These are phyloP conservation scores for Zygosaccharomyces lentus DNA, from an alignment of 805 yeast species.

Conservation along the genomic window DNA sequence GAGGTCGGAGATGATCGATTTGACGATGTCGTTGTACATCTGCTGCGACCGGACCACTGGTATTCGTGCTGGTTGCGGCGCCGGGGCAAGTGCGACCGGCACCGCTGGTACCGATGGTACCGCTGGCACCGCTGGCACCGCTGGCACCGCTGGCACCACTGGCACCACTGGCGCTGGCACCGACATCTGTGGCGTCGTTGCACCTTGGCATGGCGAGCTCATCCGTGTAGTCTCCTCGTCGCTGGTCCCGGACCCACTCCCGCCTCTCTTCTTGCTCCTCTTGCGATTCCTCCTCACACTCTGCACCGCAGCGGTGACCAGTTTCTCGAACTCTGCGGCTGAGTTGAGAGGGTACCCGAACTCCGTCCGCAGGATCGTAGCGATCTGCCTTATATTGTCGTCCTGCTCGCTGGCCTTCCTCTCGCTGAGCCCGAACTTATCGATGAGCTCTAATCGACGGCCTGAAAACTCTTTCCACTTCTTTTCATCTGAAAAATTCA, in stretches of 20 bases:
- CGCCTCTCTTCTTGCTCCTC: constrained; percentile 45
- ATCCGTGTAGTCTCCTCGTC: constrained; percentile 12
- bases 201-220: constrained; percentile 9
- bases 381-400: constrained; percentile 70
- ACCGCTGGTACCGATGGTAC: constrained; percentile 9
- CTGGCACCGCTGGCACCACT: too few relatives aligned
- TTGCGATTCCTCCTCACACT: constrained; percentile 85
- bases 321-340: constrained; percentile 73
- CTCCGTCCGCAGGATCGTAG: constrained; percentile 70
- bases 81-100: constrained; percentile 2
- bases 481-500: constrained; percentile 75
- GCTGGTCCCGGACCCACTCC: constrained; percentile 5
- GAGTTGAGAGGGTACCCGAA: constrained; percentile 61
- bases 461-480: constrained; percentile 91
- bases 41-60: constrained; percentile 18
- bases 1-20: constrained; percentile 24
- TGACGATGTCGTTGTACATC: constrained; percentile 26
- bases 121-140: constrained; percentile 7
- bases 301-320: constrained; percentile 91
- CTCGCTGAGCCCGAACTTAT: constrained; percentile 53
- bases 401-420: constrained; percentile 93
- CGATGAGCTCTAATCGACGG: constrained; percentile 82
- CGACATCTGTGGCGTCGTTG: neutral
- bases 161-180: neutral
- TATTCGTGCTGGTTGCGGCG: neutral